These are phyloP conservation scores for Alternaria gansuensis DNA, from an alignment of 2,329 filamentous ascomycete genomes.

Conservation along the genomic window DNA sequence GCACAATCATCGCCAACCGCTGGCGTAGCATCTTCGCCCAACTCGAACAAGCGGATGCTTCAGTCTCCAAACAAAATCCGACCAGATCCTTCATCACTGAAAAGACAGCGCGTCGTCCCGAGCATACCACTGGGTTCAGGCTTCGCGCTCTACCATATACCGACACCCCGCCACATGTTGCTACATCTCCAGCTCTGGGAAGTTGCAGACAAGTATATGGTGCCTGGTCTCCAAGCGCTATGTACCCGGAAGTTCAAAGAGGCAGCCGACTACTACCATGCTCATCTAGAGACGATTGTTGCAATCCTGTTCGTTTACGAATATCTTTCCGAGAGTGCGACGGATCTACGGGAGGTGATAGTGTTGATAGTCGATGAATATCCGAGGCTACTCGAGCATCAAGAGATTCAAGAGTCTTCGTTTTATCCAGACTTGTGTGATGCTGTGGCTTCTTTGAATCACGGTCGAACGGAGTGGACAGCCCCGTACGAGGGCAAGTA, in stretches of 20 bases:
- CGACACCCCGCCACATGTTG: conserved; percentile 4
- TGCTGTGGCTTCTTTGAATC: neutral
- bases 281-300: neutral
- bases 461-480: neutral
- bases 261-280: neutral
- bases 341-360: neutral
- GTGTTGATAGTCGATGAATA: neutral
- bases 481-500: neutral
- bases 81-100: neutral
- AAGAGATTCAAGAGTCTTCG: neutral
- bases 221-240: neutral
- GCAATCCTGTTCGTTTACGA: neutral
- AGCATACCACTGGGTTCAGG: neutral
- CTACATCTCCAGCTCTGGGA: neutral
- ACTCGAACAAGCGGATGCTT: neutral
- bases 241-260: neutral
- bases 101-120: neutral
- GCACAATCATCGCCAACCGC: neutral
- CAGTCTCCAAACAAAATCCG: neutral
- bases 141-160: neutral
- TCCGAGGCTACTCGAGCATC: neutral
- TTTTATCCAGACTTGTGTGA: neutral
- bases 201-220: neutral
- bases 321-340: neutral
- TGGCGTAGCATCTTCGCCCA: neutral